Evolutionary conservation across 2,329 filamentous ascomycete species (phyloP).

Genomic region (Aureobasidium sp.): DNA sequence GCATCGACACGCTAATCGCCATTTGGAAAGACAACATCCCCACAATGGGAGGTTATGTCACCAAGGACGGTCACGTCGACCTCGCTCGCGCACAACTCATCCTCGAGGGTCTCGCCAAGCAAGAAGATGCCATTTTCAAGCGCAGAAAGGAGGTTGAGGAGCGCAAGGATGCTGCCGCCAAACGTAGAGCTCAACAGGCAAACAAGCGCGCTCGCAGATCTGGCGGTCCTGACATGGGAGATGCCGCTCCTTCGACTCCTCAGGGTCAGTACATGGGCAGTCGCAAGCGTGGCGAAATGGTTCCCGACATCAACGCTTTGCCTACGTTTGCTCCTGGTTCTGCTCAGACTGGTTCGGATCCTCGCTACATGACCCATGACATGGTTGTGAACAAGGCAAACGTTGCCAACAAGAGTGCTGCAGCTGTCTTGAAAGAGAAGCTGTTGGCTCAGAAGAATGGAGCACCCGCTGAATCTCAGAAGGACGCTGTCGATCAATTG

Average conservation of each 20-base stretch:
- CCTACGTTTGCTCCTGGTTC: conserved; percentile 53
- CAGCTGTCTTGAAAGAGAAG: conserved; percentile 76
- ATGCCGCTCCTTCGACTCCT: conserved; percentile 26
- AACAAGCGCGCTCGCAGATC: conserved; percentile 21
- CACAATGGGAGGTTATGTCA: conserved; percentile 89
- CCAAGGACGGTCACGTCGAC: conserved; percentile 88
- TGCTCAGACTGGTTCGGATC: conserved; percentile 45
- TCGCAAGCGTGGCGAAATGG: conserved; percentile 25
- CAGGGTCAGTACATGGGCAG: conserved; percentile 20
- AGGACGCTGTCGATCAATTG: conserved; percentile 18
- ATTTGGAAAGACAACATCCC: conserved; percentile 94
- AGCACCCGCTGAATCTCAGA: conserved; percentile 24
- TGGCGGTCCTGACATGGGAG: conserved; percentile 26
- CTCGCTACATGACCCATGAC: conserved; percentile 67
- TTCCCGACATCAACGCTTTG: conserved; percentile 37
- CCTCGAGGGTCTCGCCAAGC: conserved; percentile 77
- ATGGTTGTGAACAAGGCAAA: conserved; percentile 75
- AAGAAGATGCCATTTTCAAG: conserved; percentile 90
- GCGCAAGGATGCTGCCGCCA: conserved; percentile 70
- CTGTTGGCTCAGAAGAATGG: conserved; percentile 49
- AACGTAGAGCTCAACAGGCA: conserved; percentile 60
- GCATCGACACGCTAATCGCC: conserved; percentile 91
- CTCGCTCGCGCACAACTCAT: conserved; percentile 82
- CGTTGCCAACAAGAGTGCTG: conserved; percentile 87
- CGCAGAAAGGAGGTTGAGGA: conserved; percentile 82